Evolutionary conservation across 2,329 filamentous ascomycete species (phyloP).

Genomic region (Pestalotiopsis sp.): DNA sequence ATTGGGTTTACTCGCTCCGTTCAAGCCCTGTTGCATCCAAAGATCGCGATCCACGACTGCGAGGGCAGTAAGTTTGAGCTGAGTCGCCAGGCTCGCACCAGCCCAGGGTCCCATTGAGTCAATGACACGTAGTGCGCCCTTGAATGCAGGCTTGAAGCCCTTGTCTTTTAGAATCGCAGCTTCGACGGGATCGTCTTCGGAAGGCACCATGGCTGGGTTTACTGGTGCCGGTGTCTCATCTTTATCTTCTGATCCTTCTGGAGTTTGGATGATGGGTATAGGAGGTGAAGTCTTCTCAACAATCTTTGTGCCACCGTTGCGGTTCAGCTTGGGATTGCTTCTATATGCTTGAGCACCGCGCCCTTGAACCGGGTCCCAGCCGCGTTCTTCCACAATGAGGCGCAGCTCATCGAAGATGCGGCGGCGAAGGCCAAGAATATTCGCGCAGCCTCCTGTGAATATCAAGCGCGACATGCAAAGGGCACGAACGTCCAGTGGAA

Average conservation of each 20-base stretch:
- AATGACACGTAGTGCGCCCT: constrained; percentile 66
- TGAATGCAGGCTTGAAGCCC: constrained; percentile 44
- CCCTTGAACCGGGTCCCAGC: constrained; percentile 79
- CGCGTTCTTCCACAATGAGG: constrained; percentile 65
- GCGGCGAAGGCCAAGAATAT: constrained; percentile 77
- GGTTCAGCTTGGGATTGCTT: constrained; percentile 46
- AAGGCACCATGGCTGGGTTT: constrained; percentile 46
- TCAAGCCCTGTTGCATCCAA: constrained; percentile 69
- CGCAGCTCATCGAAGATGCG: constrained; percentile 78
- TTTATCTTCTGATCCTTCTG: neutral
- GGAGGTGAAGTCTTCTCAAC: constrained; percentile 16
- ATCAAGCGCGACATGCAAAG: constrained; percentile 88
- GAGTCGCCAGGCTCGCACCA: constrained; percentile 71
- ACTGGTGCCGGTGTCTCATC: constrained; percentile 26
- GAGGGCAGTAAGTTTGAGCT: constrained; percentile 69
- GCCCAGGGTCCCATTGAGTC: constrained; percentile 75
- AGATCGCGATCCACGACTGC: constrained; percentile 73
- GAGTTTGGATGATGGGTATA: constrained; percentile 22
- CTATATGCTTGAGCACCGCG: constrained; percentile 64
- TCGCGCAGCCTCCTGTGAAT: constrained; percentile 80
- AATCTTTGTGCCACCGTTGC: constrained; percentile 14
- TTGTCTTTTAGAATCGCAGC: constrained; percentile 53
- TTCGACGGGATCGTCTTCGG: constrained; percentile 61
- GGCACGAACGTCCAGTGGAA: constrained; percentile 82
- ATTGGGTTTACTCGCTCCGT: constrained; percentile 60